Evolutionary conservation across 331 rosid species (phyloP).

Genomic region (Quercus tomentella): DNA sequence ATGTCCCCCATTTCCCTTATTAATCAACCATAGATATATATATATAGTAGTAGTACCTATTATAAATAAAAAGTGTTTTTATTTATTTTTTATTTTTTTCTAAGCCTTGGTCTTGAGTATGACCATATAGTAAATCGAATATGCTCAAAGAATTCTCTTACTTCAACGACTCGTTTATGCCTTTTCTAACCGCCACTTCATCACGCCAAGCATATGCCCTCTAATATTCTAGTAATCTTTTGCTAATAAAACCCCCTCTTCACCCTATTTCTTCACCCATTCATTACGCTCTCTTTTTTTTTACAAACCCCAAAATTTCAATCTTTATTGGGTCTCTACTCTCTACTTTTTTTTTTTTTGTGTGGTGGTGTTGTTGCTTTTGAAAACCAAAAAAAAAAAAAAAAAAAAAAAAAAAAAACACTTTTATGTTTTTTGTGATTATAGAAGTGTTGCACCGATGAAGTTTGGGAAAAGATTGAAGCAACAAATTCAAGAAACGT

Average conservation of each 20-base stretch:
- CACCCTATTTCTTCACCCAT: neutral
- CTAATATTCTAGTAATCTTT: conserved; percentile 60
- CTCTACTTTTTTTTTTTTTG: neutral
- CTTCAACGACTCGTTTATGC: conserved; percentile 42
- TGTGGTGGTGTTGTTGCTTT: neutral
- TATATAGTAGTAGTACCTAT: neutral
- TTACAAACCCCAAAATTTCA: neutral
- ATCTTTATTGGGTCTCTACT: neutral
- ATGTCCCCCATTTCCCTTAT: neutral
- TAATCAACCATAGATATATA: neutral
- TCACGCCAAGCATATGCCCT: conserved; percentile 86
- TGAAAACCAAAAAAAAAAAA: too few relatives aligned
- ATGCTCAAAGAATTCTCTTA: conserved; percentile 52
- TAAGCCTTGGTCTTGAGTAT: conserved; percentile 16
- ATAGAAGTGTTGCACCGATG: conserved; percentile 30
- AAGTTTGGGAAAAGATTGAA: conserved; percentile 83
- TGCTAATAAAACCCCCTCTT: conserved; percentile 24
- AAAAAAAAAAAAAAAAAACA: too few relatives aligned
- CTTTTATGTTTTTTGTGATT: too few relatives aligned
- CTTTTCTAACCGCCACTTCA: conserved; percentile 45
- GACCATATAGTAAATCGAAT: conserved; percentile 52
- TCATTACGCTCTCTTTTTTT: neutral
- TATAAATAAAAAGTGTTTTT: neutral
- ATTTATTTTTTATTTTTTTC: neutral
- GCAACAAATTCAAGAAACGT: conserved; percentile 60